These are phyloP conservation scores for Cytospora schulzeri DNA, from an alignment of 2,329 filamentous ascomycete genomes.

Conservation along the genomic window DNA sequence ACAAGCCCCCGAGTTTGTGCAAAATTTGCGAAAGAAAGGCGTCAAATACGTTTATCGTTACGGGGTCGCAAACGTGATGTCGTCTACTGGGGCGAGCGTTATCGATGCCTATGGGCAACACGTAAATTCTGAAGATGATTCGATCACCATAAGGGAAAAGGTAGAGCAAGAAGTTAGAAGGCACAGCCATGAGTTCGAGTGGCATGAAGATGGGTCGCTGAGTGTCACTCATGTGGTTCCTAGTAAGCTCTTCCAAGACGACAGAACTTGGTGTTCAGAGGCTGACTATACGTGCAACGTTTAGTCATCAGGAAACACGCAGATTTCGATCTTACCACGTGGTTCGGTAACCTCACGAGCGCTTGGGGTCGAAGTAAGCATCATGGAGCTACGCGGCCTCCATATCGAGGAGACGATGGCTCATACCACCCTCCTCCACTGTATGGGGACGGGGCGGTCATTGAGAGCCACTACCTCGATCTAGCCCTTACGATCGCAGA, in stretches of 20 bases:
- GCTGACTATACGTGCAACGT: background rate
- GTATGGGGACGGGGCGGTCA: constrained; percentile 36
- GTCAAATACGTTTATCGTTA: constrained; percentile 39
- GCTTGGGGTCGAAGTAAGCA: constrained; percentile 39
- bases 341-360: constrained; percentile 41
- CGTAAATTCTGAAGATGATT: constrained; percentile 33
- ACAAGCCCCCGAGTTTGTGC: constrained; percentile 35
- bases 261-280: background rate
- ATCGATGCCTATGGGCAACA: constrained; percentile 38
- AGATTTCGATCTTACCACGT: constrained; percentile 34
- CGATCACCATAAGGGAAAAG: constrained; percentile 31
- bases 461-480: constrained; percentile 36
- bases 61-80: constrained; percentile 32
- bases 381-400: constrained; percentile 37
- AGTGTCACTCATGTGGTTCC: constrained; percentile 39
- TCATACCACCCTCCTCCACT: constrained; percentile 39
- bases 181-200: constrained; percentile 39
- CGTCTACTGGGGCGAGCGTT: constrained; percentile 39
- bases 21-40: constrained; percentile 34
- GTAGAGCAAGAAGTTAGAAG: constrained; percentile 38
- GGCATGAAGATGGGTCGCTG: constrained; percentile 40
- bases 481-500: constrained; percentile 35
- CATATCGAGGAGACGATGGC: constrained; percentile 38
- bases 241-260: constrained; percentile 27
- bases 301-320: constrained; percentile 36